Evolutionary conservation across 75 land plant species (phyloP), one percentile per base, ranked within the genome.

Genomic region (Sequoia sempervirens): DNA sequence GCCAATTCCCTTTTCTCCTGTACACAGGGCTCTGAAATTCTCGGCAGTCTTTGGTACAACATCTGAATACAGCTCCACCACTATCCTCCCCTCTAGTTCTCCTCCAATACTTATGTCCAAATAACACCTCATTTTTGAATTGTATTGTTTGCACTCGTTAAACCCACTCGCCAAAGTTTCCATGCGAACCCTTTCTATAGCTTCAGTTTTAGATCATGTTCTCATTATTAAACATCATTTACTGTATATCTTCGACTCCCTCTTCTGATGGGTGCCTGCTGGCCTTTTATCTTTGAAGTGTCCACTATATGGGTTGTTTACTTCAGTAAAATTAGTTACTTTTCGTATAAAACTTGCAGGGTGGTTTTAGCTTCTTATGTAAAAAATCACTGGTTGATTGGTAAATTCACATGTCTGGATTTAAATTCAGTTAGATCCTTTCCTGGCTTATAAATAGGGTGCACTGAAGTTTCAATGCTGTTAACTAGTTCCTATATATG

Each of bases 11-110:
- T 79, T 88, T 85, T 88, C 89, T 46, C 89, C 89, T 5, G 89
- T 88, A 69, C 89, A 88, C n/a, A 88, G 89, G 4, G 89, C 81
- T n/a, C 89, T 82, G 85, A 88, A 88, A 87, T 88, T 88, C 85
- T 88, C 89, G 36, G 89, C 89, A 28, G 89, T 88, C 36, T 85
- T 74, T 1, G 89, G 89, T 36, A 88, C 89, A 20, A 87, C 70
- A 26, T 88, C 89, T 46, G 89, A 80, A 58, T 52, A 88, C 17
- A 88, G 89, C 70, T 82, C 89, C 38, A 88, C 72, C 36, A 88
- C 89, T 52, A 88, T 88, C 75, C 89, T 84, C 17, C 89, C 89
- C 40, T 88, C 89, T 30, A 87, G 18, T 20, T 88, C 89, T 28
- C 89, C 89, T 32, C 89, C 89, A 47, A 88, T 87, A 72, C 89